Conservation (phyloP, 495 filamentous ascomycete genomes). For the Terfezia boudieri region DNA sequence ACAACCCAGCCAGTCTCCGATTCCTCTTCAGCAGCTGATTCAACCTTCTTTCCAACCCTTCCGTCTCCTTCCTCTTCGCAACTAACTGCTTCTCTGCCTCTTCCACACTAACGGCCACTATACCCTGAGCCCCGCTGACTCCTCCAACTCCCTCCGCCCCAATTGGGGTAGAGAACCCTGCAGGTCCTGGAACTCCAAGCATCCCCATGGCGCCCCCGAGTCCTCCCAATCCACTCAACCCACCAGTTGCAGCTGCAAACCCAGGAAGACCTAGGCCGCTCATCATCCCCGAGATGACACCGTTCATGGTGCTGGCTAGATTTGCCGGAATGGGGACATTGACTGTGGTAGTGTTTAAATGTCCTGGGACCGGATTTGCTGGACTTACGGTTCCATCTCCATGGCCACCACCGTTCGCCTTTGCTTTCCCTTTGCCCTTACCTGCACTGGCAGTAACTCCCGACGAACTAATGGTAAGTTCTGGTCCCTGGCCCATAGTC, state of each 20-base stretch:
- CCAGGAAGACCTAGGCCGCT: background rate
- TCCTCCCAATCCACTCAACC: no score
- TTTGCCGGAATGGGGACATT: no score
- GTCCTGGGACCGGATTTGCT: no score
- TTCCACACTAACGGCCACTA: conserved; percentile 30
- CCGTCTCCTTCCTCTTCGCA: conserved; percentile 40
- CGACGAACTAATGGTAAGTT: no score
- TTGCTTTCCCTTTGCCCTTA: no score
- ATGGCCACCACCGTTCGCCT: no score
- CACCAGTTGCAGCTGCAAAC: no score
- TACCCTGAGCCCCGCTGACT: conserved; percentile 6
- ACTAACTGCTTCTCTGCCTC: conserved; percentile 38
- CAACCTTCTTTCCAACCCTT: conserved; percentile 45
- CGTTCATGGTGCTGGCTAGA: background rate
- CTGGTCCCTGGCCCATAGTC: no score
- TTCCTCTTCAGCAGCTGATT: conserved; percentile 40
- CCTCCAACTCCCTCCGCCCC: background rate
- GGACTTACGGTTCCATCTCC: no score
- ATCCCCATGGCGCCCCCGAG: background rate
- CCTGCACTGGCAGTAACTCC: no score
- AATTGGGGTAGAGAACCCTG: background rate
- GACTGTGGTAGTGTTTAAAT: no score
- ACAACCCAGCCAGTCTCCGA: conserved; percentile 21
- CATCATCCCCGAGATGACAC: background rate
- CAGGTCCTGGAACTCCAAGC: background rate